Conservation (phyloP, 306 rosid genomes). For the Ammopiptanthus mongolicus region DNA sequence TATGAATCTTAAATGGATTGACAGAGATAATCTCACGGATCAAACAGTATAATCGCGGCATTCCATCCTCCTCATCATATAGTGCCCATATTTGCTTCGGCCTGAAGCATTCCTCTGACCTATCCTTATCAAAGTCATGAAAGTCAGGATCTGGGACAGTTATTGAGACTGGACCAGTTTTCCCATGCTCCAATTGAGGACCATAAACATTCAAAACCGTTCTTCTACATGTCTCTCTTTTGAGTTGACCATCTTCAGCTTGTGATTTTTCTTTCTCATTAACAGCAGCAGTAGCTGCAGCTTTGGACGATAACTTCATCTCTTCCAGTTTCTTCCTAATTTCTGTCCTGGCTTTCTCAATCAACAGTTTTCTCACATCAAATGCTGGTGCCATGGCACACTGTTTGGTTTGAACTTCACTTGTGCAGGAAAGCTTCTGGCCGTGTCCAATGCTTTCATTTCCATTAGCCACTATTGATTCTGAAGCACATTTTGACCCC, state of each 20-base stretch:
- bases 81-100: conserved; percentile 99
- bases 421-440: conserved; percentile 35
- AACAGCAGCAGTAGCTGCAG: conserved; percentile 30
- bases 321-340: conserved; percentile 74
- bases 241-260: conserved; percentile 40
- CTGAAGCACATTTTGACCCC: conserved; percentile 45
- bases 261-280: conserved; percentile 37
- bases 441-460: conserved; percentile 47
- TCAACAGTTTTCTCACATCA: conserved; percentile 75
- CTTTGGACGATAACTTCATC: conserved; percentile 52
- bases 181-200: conserved; percentile 40
- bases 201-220: conserved; percentile 34
- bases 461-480: conserved; percentile 50
- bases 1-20: conserved; percentile 76
- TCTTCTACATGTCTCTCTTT: conserved; percentile 33
- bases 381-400: conserved; percentile 62
- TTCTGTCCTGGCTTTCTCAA: conserved; percentile 80
- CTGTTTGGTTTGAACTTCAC: conserved; percentile 57
- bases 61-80: conserved; percentile 97
- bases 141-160: conserved; percentile 95
- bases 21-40: conserved; percentile 85
- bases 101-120: conserved; percentile 89
- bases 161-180: conserved; percentile 49
- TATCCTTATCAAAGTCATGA: conserved; percentile 91
- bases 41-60: conserved; percentile 98